Evolutionary conservation across 2,329 filamentous ascomycete species (phyloP), one percentile per base, ranked within the genome.

Genomic region (Aspergillus ruber): DNA sequence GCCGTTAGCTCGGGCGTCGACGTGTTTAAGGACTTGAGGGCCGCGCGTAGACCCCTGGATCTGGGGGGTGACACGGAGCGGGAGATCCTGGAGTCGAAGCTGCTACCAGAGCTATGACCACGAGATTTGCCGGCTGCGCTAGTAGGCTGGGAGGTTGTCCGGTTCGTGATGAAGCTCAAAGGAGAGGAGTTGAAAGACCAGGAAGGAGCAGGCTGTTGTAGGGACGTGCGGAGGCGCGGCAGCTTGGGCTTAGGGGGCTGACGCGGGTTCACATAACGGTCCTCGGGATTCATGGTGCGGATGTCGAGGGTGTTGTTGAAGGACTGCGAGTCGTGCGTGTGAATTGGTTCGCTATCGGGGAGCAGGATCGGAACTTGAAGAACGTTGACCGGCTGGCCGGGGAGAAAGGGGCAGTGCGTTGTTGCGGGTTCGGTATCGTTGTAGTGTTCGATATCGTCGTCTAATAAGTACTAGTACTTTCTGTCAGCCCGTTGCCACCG

Each of bases 341-440:
- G 69, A 38, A 75, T 70, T 53, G 51, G 53, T n/a, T 56, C 51
- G 12, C 63, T 67, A 42, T 68, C 63, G 1, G 78, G 77, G 35
- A 75, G 60, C 65, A 95, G 85, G 29, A 81, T 73, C 12, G 91
- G 91, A 9, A 97, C 82, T 46, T 86, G 83, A 47, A 97, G 74
- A 12, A 89, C 81, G 69, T 97, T 96, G 63, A 96, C 81, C 2
- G 80, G 79, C 67, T 96, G 91, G 12, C 91, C 91, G 3, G 91
- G 91, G 21, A 96, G 78, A 53, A 91, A 83, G 32, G 91, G 90
- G 62, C 91, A 97, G 39, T 80, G 71, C 2, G 82, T 90, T 1
- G 90, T 95, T 9, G 80, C 84, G 15, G 86, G 85, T 57, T 86
- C 76, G 2, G 80, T 71, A 23, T 84, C 74, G 64, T 95, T 88